A percentile compares a stretch with the other conserved stretches of the same genome.
Evolutionary conservation across 2,329 filamentous ascomycete genomes (phyloP).

Genomic region (Talaromyces sp.): DNA sequence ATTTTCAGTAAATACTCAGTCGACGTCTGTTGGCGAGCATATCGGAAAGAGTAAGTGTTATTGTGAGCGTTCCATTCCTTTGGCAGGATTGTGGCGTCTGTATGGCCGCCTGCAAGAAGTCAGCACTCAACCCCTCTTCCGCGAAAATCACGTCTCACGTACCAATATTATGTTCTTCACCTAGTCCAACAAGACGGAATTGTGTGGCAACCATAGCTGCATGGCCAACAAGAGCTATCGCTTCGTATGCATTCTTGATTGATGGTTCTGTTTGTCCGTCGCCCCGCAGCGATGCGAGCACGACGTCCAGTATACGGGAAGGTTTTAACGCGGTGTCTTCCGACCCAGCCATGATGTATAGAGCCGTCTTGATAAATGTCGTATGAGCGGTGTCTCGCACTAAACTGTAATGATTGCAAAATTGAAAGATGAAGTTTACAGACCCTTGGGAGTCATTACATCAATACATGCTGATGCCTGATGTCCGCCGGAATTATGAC

Average conservation of each 20-base stretch:
- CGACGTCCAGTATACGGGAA: constrained; percentile 31
- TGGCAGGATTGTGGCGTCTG: constrained; percentile 54
- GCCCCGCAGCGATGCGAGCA: constrained; percentile 30
- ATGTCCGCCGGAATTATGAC: constrained; percentile 11
- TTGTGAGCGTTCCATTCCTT: constrained; percentile 70
- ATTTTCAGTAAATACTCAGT: constrained; percentile 80
- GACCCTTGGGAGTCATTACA: constrained; percentile 1
- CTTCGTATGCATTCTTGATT: constrained; percentile 62
- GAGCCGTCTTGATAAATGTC: neutral
- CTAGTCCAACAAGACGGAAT: constrained; percentile 78
- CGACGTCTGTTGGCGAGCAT: constrained; percentile 78
- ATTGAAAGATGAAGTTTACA: neutral
- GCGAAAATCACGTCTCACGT: constrained; percentile 1
- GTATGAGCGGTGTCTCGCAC: neutral
- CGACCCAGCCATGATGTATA: constrained; percentile 14
- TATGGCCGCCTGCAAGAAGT: constrained; percentile 26
- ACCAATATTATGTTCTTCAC: constrained; percentile 75
- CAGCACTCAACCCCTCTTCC: neutral
- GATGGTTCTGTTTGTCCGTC: constrained; percentile 26
- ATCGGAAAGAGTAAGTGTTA: constrained; percentile 73
- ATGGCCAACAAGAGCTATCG: constrained; percentile 77
- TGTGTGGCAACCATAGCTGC: constrained; percentile 75
- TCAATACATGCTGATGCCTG: constrained; percentile 11
- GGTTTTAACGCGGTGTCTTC: constrained; percentile 5
- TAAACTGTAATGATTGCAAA: neutral